phyloP scores from a whole-genome alignment of 2,329 filamentous ascomycete genomes.

The Penicillium paneum region DNA sequence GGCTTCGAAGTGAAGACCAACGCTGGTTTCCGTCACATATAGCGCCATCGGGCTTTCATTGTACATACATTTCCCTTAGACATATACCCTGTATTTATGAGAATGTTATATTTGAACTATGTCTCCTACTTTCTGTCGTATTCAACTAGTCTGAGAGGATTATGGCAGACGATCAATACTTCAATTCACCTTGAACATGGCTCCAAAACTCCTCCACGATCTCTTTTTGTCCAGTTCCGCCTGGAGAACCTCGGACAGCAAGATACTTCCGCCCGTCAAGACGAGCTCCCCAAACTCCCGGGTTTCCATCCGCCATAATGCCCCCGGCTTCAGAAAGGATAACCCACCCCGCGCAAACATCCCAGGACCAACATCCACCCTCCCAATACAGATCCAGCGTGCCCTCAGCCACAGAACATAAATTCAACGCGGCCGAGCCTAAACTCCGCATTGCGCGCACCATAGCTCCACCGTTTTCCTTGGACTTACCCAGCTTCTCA shows the following conservation, averaged over 20 bases:
- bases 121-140: neutral
- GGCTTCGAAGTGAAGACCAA: constrained; percentile 27
- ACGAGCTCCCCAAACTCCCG: constrained; percentile 54
- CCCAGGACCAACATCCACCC: constrained; percentile 64
- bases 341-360: constrained; percentile 63
- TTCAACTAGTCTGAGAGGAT: neutral
- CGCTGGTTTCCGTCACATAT: constrained; percentile 14
- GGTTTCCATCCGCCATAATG: constrained; percentile 57
- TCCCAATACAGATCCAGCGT: constrained; percentile 63
- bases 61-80: constrained; percentile 13
- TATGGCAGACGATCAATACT: constrained; percentile 27
- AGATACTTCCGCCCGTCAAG: constrained; percentile 58
- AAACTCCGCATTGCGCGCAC: constrained; percentile 57
- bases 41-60: neutral
- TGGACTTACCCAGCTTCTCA: constrained; percentile 44
- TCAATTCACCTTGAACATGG: constrained; percentile 37
- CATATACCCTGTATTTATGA: constrained; percentile 14
- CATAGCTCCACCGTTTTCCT: constrained; percentile 58
- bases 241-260: constrained; percentile 36
- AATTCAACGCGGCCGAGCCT: constrained; percentile 59
- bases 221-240: constrained; percentile 36
- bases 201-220: constrained; percentile 45
- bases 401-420: constrained; percentile 58
- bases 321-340: constrained; percentile 60
- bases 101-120: neutral